Base-by-base conservation (phyloP, 2,329 filamentous ascomycete genomes). In the Mollisiaceae sp. region DNA sequence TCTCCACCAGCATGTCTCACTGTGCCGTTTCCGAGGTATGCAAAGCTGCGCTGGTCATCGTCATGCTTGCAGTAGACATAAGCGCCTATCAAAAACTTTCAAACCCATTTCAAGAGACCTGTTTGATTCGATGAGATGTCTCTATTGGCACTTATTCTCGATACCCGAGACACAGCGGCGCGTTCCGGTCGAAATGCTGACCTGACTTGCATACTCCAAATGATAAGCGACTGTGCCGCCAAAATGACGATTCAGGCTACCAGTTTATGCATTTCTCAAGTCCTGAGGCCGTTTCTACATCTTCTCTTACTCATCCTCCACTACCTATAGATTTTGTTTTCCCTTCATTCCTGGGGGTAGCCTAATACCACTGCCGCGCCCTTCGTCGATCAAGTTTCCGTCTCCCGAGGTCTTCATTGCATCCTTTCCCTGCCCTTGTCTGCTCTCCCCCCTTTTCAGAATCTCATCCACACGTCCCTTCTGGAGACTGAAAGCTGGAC, bases 401-500 rank as follows among this genome's bases (percentile, higher is more conserved):
- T 59, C 56, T 38, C 4, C 35, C 52, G 52, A 35, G n/a, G 24
- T 8, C 14, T 38, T 55, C 55, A 50, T 57, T 41, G 41, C 61
- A 8, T 57, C 66, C 15, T 64, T 58, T 24, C 62, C 61, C 35
- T 60, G 59, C 41, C 35, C 64, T 32, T n/a, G 56, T 62, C 35
- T 38, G 32, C 36, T 63, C 61, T 45, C 65, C 61, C 45, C 59
- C 59, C 38, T 71, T 64, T 63, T 70, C 15, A 65, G 66, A 32
- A 75, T 66, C 73, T 96, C 90, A 77, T 98, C 95, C 43, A 97
- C 90, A 71, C 89, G 89, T 61, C 91, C 89, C 77, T 89, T 91
- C 62, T 93, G 90, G 67, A 98, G 82, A 67, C 91, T 94, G 76
- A 99, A 95, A 0, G 91, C 94, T 9, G 95, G 94, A 59, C 93